Evolutionary conservation across 2,329 filamentous ascomycete genomes (phyloP), one percentile per base, ranked within the genome.

Genomic region (Orbilia blumenaviensis): DNA sequence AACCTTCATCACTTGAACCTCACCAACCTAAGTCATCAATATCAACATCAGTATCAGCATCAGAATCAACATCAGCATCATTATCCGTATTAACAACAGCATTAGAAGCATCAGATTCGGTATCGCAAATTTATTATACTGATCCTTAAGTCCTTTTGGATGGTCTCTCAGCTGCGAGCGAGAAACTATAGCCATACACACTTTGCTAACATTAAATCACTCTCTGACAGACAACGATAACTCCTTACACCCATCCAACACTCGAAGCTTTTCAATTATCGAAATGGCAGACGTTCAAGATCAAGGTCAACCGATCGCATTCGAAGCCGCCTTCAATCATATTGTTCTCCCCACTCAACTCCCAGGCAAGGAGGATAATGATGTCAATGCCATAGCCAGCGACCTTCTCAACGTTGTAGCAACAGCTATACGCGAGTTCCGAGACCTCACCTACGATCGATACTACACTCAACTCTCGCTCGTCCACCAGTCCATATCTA

Each of bases 261-360:
- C 3, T 44, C 18, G 12, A 21, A 23, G 18, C 3, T 44, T 21
- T 18, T 7, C 4, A 3, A 3, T 21, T 14, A 41, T 29, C 23
- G 25, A 61, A 2, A 71, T 71, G 66, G 32, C 66, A 46, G 18
- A 41, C 2, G 10, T 16, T 3, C 56, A 56, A 27, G 58, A 46
- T 7, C 46, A 62, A 54, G n/a, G 2, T 3, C 41, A 38, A 8
- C n/a, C 58, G 10, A 6, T 66, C 25, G 52, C 42, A 9, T 50
- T 36, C 6, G 69, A 74, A 10, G 44, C 54, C 4, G 38, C 62
- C 12, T 75, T 83, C 69, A 81, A 85, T 62, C 84, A 86, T 73
- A 77, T 86, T 18, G 83, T 84, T 12, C 78, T 86, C 0, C 85
- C 84, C n/a, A 82, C 83, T 6, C 78, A 82, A 36, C 72, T 86